These are phyloP conservation scores for Hippophae tibetana DNA, from an alignment of 306 rosid species.

Conservation along the genomic window DNA sequence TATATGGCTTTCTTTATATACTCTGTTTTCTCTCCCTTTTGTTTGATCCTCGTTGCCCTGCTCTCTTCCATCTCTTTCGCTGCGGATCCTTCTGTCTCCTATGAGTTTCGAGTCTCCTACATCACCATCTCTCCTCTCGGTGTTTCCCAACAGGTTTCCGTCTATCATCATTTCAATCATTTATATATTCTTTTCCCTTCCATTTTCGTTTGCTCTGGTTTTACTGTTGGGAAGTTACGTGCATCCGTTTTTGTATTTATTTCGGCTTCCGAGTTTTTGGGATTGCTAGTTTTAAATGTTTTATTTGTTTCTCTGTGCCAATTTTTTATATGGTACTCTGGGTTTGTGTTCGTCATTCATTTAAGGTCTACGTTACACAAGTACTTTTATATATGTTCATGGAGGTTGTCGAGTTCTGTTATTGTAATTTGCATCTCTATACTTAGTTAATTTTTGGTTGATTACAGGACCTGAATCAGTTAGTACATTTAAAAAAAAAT, in stretches of 20 bases:
- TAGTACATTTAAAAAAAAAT: neutral
- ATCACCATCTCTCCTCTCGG: slow-evolving; percentile 75
- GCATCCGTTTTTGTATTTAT: too few species aligned
- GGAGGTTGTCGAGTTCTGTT: too few species aligned
- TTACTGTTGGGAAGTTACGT: too few species aligned
- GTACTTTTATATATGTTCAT: too few species aligned
- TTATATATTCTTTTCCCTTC: neutral
- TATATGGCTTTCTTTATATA: slow-evolving; percentile 30
- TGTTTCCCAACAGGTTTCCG: slow-evolving; percentile 58
- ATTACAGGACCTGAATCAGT: neutral
- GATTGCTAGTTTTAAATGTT: too few species aligned
- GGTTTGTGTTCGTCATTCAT: too few species aligned
- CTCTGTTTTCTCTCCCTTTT: slow-evolving; percentile 32
- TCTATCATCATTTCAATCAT: neutral
- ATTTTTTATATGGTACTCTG: too few species aligned
- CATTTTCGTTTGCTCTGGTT: too few species aligned
- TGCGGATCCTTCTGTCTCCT: slow-evolving; percentile 47
- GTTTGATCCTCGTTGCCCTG: slow-evolving; percentile 29
- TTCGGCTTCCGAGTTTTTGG: too few species aligned
- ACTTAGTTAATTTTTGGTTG: neutral
- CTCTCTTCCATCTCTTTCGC: slow-evolving; percentile 37
- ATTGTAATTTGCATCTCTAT: too few species aligned
- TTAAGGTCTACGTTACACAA: too few species aligned
- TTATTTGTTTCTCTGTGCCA: too few species aligned
- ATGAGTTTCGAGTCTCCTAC: slow-evolving; percentile 52